Evolutionary conservation across 768 basidiomycete genomes (phyloP), one percentile per base, ranked within the genome.

Genomic region (Suillus alpinus): DNA sequence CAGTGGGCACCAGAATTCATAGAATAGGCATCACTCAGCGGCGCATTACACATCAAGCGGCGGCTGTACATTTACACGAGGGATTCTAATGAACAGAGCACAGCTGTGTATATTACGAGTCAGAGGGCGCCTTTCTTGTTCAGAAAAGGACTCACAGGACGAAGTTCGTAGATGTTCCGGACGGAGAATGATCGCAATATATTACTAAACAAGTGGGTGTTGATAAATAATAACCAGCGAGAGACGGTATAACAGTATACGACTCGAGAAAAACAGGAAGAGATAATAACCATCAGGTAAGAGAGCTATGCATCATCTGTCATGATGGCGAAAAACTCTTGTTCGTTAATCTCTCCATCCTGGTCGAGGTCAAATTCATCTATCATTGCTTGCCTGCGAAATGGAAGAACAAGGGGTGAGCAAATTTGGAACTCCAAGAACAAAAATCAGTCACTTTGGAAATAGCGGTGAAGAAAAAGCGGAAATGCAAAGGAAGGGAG

Each of bases 301-400:
- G 14, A 49, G 39, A 56, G 43, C 53, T 77, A 92, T 71, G 88
- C 81, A 62, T 96, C 94, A 75, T 97, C 95, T 26, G 92, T 92
- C 95, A 98, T 95, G 73, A 98, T 96, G 47, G 92, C 89, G 67
- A 95, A 87, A 78, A 99, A 98, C 75, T 99, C 97, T 70, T 92
- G 87, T 72, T 95, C 91, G 70, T 87, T 95, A 73, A 98, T 98
- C 78, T 96, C 96, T 32, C 95, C 95, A 66, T 99, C 97, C 73
- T 94, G 89, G 77, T 99, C 97, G 29, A 99, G 86, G 75, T 99
- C 97, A 71, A 99, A 99, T 76, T 99, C 97, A 68, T 99, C 97
- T 70, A 99, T 99, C 97, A 99, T 99, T 26, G 97, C 97, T 86
- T 98, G 95, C 66, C 96, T 98, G 67, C 61, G 66, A 59, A 65